A percentile compares a stretch with the other conserved stretches of the same genome.
These are phyloP conservation scores for Pseudozyma sp. DNA, from an alignment of 1,284 basidiomycete genomes.

Conservation along the genomic window DNA sequence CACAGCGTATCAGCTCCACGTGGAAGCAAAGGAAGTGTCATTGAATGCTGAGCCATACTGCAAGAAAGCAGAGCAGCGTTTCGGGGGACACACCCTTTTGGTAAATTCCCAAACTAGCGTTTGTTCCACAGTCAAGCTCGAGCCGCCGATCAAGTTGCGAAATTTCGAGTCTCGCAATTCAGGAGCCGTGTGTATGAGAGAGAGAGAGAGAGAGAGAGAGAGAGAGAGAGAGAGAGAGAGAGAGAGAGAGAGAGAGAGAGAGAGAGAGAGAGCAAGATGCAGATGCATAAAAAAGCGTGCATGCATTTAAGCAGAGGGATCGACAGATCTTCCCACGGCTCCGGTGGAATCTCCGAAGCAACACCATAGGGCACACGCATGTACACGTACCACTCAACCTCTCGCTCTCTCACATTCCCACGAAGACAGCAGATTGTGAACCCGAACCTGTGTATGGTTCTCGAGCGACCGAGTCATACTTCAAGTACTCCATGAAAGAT, in stretches of 20 bases:
- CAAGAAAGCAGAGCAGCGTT: background rate
- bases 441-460: too few species aligned
- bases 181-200: background rate
- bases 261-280: background rate
- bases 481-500: background rate
- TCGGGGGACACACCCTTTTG: background rate
- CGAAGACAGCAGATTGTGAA: too few species aligned
- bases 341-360: slow-evolving; percentile 12
- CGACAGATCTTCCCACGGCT: slow-evolving; percentile 19
- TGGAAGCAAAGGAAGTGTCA: too few species aligned
- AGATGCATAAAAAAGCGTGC: slow-evolving; percentile 1
- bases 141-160: too few species aligned
- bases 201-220: background rate
- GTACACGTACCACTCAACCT: too few species aligned
- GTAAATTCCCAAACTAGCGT: too few species aligned
- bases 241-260: background rate
- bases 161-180: background rate
- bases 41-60: background rate
- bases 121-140: too few species aligned
- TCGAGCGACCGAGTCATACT: too few species aligned
- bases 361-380: too few species aligned
- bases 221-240: background rate
- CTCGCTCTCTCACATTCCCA: too few species aligned
- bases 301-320: background rate
- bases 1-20: background rate